Base-by-base conservation (phyloP, 176 grass and related monocot species). In the Eleusine coracana region DNA sequence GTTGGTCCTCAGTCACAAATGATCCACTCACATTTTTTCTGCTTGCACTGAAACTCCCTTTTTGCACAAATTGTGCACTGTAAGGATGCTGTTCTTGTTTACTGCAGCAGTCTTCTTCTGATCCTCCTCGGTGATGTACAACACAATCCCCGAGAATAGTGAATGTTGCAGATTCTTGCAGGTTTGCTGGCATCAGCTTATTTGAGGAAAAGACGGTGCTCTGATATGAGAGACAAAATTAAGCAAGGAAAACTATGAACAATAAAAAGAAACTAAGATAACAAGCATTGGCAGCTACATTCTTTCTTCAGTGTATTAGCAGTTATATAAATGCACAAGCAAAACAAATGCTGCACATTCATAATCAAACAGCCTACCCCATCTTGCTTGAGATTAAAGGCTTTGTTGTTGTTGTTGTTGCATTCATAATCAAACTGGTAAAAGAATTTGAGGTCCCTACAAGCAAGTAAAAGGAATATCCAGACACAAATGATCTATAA, bases 71-170 rank as follows among this genome's bases (percentile, higher is more conserved):
- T 52, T 82, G 74, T 64, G n/a, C 37, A 31, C 15, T 67, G 14
- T 68, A 79, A 16, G 20, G 68, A 44, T 51, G 54, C 44, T 88
- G 20, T 28, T 80, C 74, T 40, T 65, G 73, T 79, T 91, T 68
- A 85, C n/a, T 78, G 50, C 40, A 64, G 42, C 70, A 70, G 51
- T 66, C 28, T 84, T 86, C 73, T 86, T 86, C 68, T 41, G 70
- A 76, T 71, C 78, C 76, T 79, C 61, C 56, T 68, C 56, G 56
- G 73, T 80, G 23, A 83, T 89, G 72, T 27, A 66, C 14, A 44
- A 51, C 29, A 80, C 85, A 93, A 72, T 86, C 85, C 62, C 96
- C 96, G 39, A 98, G 83, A 69, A 93, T 68, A 52, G 80, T 88
- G 79, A 92, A 91, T 66, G 73, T 7, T 61, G 92, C 78, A 71